Percentiles rank a stretch among this genome's conserved stretches.
These are phyloP conservation scores for Tetrapisispora pingtungensis DNA, from an alignment of 805 yeast genomes.

Conservation along the genomic window DNA sequence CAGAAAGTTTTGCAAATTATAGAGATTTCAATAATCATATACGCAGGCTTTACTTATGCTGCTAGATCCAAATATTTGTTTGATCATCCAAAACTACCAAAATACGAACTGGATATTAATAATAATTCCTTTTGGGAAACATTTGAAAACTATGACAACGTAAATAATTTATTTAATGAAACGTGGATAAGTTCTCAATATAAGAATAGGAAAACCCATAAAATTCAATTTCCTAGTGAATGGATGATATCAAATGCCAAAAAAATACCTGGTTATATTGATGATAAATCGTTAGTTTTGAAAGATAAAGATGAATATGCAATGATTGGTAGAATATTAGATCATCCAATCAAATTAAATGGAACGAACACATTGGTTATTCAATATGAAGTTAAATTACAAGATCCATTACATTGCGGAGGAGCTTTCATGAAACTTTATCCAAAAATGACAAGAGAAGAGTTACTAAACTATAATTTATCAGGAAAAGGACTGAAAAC, in stretches of 20 bases:
- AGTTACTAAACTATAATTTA: constrained; percentile 22
- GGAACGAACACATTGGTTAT: constrained; percentile 58
- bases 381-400: constrained; percentile 84
- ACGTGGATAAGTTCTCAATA: constrained; percentile 40
- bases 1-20: not conserved
- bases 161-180: constrained; percentile 13
- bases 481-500: constrained; percentile 41
- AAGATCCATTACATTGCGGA: constrained; percentile 71
- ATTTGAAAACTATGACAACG: constrained; percentile 35
- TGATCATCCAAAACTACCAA: constrained; percentile 1
- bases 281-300: constrained; percentile 68
- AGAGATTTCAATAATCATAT: not conserved
- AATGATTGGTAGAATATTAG: constrained; percentile 62
- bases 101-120: not conserved
- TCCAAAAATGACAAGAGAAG: constrained; percentile 29
- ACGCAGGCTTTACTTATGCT: not conserved
- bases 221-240: not conserved
- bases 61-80: not conserved
- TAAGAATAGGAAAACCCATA: constrained; percentile 29
- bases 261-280: constrained; percentile 11
- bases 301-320: constrained; percentile 70
- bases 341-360: constrained; percentile 44
- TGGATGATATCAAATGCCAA: constrained; percentile 2
- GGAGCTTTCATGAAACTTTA: constrained; percentile 82
- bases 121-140: constrained; percentile 53